Base-by-base conservation (phyloP, 2,329 filamentous ascomycete species). In the Boeremia exigua region DNA sequence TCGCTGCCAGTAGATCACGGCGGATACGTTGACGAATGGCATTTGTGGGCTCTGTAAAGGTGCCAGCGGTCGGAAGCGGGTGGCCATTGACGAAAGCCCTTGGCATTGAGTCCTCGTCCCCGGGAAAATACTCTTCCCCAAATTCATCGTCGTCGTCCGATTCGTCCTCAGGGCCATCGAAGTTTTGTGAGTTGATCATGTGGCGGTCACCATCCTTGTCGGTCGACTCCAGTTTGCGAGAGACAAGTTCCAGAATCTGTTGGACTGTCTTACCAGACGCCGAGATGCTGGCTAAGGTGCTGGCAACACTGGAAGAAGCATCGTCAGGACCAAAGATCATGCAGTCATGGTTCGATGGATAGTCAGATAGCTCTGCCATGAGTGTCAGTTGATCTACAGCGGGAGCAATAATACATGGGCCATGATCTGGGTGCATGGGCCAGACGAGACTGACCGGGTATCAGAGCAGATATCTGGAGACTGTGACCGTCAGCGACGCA, bases 1-100 rank as follows among this genome's bases (percentile, higher is more conserved):
- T 88, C 2, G 84, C 86, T 19, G 75, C 74, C 34, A 78, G 79
- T 8, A 96, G 80, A 68, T 94, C 91, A 7, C 72, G 70, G 37
- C 81, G 80, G 49, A 91, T 78, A n/a, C 80, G 77, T 37, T 68
- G 56, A 64, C 48, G 61, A 30, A 72, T 74, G 1, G 29, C 54
- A 27, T 62, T 36, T 1, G 70, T 70, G n/a, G 68, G 48, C 29
- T 69, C 61, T 9, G 61, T 62, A 38, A 58, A 65, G 12, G 48
- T 51, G 6, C 59, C 56, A 2, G 48, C 33, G 8, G 19, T 17
- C 2, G 44, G 19, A 4, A n/a, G 17, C 2, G 43, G 30, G 29
- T 57, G 46, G 6, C 55, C 58, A n/a, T 39, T 33, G n/a, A 56
- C 17, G 4, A 54, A 56, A 3, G 58, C 63, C 49, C 73, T 72